Evolutionary conservation across 2,329 filamentous ascomycete genomes (phyloP).

Genomic region (Rhynchosporium graminicola): DNA sequence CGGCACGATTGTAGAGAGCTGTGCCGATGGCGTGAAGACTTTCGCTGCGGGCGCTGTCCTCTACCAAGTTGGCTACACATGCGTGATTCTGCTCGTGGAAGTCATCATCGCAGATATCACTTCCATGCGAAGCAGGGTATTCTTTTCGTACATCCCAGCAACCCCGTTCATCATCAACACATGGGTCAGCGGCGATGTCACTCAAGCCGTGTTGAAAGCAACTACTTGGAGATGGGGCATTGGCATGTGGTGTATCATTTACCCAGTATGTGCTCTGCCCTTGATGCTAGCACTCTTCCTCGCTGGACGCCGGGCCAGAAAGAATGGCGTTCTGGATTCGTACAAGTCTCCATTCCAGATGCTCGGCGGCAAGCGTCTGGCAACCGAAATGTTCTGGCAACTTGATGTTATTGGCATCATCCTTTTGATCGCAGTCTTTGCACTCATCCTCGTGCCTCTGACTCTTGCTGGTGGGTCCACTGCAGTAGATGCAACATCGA

Average conservation of each 20-base stretch:
- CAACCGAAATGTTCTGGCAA: conserved; percentile 54
- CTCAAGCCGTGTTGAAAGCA: conserved; percentile 2
- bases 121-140: conserved; percentile 13
- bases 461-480: conserved; percentile 44
- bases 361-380: conserved; percentile 43
- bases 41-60: conserved; percentile 8
- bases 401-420: conserved; percentile 54
- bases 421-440: conserved; percentile 49
- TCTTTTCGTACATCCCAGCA: conserved; percentile 12
- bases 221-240: conserved; percentile 15
- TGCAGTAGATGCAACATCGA: conserved; percentile 48
- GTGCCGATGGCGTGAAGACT: conserved; percentile 12
- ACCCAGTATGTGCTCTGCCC: conserved; percentile 9
- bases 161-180: conserved; percentile 13
- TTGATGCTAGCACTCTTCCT: conserved; percentile 10
- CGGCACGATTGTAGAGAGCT: conserved; percentile 7
- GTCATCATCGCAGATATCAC: conserved; percentile 16
- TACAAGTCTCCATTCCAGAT: conserved; percentile 44
- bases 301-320: conserved; percentile 7
- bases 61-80: conserved; percentile 13
- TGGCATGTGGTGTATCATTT: conserved; percentile 15
- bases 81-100: conserved; percentile 10
- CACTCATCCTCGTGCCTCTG: conserved; percentile 51
- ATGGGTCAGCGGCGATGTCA: conserved; percentile 7
- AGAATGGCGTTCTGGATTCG: conserved; percentile 1